A percentile compares a stretch with the other conserved stretches of the same genome.
These are phyloP conservation scores for Gossypium lobatum DNA, from an alignment of 441 rosid species.

Conservation along the genomic window DNA sequence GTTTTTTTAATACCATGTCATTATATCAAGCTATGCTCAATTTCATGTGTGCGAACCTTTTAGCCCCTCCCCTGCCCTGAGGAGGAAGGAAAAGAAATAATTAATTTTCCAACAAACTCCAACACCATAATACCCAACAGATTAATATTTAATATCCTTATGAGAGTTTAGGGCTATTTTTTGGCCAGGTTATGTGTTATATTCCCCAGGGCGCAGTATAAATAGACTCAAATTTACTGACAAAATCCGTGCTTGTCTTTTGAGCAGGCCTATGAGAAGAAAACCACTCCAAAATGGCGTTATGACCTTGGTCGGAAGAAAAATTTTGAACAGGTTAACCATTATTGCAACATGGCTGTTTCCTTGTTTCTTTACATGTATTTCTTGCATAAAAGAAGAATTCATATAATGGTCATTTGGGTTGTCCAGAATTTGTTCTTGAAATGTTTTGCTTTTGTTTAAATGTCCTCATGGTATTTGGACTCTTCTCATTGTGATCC, in stretches of 20 bases:
- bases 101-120: background rate
- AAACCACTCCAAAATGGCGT: slow-evolving; percentile 71
- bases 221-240: background rate
- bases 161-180: background rate
- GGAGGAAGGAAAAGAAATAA: background rate
- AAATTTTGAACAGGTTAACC: slow-evolving; percentile 71
- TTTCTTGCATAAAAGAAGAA: background rate
- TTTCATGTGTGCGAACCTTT: background rate
- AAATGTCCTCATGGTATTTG: background rate
- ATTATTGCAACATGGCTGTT: slow-evolving; percentile 2
- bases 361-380: background rate
- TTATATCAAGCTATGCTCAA: background rate
- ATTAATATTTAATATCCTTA: background rate
- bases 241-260: slow-evolving; percentile 10
- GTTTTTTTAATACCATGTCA: background rate
- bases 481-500: background rate
- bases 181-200: background rate
- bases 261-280: slow-evolving; percentile 82
- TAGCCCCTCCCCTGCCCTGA: too few relatives aligned
- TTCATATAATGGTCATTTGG: background rate
- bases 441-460: background rate
- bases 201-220: background rate
- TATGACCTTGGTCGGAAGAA: slow-evolving; percentile 73
- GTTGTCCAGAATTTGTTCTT: background rate
- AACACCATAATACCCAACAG: background rate